phyloP scores from a whole-genome alignment of 73 alveolate genomes.

The Symbiodinium natans region DNA sequence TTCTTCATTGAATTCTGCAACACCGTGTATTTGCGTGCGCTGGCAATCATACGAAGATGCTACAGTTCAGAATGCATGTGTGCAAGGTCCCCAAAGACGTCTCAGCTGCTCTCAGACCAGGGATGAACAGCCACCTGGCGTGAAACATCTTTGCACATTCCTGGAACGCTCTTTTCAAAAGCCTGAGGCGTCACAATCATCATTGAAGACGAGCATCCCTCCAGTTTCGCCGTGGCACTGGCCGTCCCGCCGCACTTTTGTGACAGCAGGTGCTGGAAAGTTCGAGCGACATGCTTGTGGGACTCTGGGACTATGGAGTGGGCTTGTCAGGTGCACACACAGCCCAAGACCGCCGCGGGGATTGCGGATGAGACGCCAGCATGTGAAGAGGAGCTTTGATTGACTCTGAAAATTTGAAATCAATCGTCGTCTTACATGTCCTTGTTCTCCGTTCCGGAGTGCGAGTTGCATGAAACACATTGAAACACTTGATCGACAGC shows the following conservation, averaged over 20 bases:
- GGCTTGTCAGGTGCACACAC: constrained; percentile 49
- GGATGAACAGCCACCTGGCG: constrained; percentile 82
- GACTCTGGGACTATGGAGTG: too few species aligned
- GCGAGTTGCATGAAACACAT: too few species aligned
- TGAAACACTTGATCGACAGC: too few species aligned
- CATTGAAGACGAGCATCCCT: constrained; percentile 87
- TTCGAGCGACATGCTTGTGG: too few species aligned
- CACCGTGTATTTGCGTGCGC: too few species aligned
- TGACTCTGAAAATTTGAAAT: too few species aligned
- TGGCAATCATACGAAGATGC: too few species aligned
- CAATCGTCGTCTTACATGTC: too few species aligned
- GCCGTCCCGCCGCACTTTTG: not conserved
- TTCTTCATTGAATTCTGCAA: too few species aligned
- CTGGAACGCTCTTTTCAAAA: not conserved
- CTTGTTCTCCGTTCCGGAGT: not conserved
- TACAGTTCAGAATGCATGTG: too few species aligned
- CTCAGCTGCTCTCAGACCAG: constrained; percentile 85
- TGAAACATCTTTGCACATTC: not conserved
- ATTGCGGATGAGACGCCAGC: constrained; percentile 68
- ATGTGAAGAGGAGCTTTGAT: constrained; percentile 45
- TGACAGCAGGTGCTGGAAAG: too few species aligned
- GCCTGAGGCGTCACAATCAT: constrained; percentile 53
- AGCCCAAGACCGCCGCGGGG: constrained; percentile 65
- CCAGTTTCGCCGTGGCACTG: constrained; percentile 71
- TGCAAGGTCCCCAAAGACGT: constrained; percentile 85